Percentiles rank a stretch among this genome's conserved stretches.
Conservation (phyloP, 78 protist species). For the Dictyostelium capitatum region DNA sequence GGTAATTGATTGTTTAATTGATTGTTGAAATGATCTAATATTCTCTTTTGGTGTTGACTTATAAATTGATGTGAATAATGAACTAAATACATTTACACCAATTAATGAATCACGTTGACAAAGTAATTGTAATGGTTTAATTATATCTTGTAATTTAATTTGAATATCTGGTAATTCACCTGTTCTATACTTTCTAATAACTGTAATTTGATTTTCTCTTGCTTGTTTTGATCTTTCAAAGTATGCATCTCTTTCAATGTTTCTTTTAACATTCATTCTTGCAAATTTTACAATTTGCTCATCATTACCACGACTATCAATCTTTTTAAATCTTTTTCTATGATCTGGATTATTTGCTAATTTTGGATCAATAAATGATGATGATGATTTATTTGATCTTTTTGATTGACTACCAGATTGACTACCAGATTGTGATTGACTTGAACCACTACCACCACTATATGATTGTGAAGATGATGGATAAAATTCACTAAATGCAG, state of each 20-base stretch:
- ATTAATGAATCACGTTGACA: slow-evolving; percentile 55
- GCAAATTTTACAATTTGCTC: slow-evolving; percentile 45
- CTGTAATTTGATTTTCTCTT: slow-evolving; percentile 70
- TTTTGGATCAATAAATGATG: not conserved
- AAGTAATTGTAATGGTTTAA: slow-evolving; percentile 70
- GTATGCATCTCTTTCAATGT: slow-evolving; percentile 28
- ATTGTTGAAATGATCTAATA: not conserved
- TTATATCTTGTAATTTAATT: slow-evolving; percentile 63
- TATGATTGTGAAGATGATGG: slow-evolving; percentile 62
- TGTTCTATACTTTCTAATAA: slow-evolving; percentile 81
- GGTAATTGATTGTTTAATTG: slow-evolving; percentile 19
- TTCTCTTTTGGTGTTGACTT: slow-evolving; percentile 18
- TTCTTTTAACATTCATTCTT: slow-evolving; percentile 44
- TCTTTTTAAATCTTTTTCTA: slow-evolving; percentile 62
- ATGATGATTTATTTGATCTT: not conserved
- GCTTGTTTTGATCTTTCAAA: slow-evolving; percentile 51
- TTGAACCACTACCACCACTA: not conserved
- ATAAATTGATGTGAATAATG: slow-evolving; percentile 49
- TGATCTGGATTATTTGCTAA: not conserved
- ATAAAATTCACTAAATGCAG: slow-evolving; percentile 64
- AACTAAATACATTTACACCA: slow-evolving; percentile 64
- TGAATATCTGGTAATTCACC: slow-evolving; percentile 92
- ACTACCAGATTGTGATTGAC: not conserved
- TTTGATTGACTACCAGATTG: not conserved
- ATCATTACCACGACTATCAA: not conserved